phyloP scores from a whole-genome alignment of 257 asterid species.

The Coffea eugenioides region DNA sequence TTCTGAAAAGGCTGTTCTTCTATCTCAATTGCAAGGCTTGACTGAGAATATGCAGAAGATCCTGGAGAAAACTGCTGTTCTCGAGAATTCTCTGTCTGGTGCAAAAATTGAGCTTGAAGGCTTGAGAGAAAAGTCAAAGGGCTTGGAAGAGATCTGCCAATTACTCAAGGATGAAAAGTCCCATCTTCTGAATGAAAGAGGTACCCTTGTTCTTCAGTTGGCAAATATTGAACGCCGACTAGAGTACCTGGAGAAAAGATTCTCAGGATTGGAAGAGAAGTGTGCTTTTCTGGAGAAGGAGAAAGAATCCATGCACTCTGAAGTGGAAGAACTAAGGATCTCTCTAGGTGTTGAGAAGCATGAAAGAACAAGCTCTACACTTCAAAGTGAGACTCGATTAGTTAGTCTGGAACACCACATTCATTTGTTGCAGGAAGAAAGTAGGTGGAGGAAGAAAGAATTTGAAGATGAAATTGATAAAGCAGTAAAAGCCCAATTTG shows the following conservation, averaged over 20 bases:
- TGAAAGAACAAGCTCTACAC: conserved; percentile 49
- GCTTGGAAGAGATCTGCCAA: conserved; percentile 70
- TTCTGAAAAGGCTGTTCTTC: conserved; percentile 71
- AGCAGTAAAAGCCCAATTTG: conserved; percentile 78
- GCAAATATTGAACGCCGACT: conserved; percentile 59
- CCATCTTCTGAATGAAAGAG: conserved; percentile 62
- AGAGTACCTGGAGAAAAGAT: conserved; percentile 59
- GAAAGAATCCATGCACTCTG: conserved; percentile 57
- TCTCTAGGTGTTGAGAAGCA: conserved; percentile 66
- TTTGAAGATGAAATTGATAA: conserved; percentile 78
- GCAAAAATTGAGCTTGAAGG: conserved; percentile 85
- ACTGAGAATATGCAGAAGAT: conserved; percentile 75
- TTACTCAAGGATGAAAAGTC: conserved; percentile 73
- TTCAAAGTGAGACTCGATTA: conserved; percentile 54
- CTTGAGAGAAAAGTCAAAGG: conserved; percentile 86
- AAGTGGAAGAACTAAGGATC: conserved; percentile 56
- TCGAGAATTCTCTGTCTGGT: conserved; percentile 65
- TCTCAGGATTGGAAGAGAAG: conserved; percentile 64
- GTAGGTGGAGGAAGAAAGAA: conserved; percentile 61
- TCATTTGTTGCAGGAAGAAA: conserved; percentile 72
- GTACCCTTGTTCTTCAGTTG: conserved; percentile 47
- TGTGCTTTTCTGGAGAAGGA: conserved; percentile 69
- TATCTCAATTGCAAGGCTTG: conserved; percentile 67
- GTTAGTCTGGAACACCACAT: conserved; percentile 65
- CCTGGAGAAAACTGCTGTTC: conserved; percentile 72